Conservation (phyloP, 306 rosid genomes). For the Casuarina glauca region DNA sequence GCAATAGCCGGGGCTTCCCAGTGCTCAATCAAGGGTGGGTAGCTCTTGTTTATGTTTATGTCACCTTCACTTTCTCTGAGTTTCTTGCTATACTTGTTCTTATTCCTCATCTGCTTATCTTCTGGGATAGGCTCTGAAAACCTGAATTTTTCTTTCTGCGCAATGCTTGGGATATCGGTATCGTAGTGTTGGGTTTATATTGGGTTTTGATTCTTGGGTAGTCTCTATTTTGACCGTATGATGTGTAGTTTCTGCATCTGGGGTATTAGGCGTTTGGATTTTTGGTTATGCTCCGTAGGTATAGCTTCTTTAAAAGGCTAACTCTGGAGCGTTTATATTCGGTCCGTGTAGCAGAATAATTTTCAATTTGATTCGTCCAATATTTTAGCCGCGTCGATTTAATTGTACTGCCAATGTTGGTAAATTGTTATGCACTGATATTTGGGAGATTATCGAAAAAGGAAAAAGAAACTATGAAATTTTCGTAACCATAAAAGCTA, state of each 20-base stretch:
- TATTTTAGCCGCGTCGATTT: neutral
- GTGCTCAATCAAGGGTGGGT: constrained; percentile 56
- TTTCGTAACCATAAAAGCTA: neutral
- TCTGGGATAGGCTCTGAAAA: neutral
- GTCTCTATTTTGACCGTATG: neutral
- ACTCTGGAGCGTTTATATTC: neutral
- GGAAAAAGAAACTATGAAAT: neutral
- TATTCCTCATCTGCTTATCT: neutral
- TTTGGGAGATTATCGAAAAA: neutral
- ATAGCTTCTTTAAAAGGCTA: neutral
- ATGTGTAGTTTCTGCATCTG: neutral
- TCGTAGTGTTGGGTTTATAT: neutral
- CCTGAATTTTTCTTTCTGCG: neutral
- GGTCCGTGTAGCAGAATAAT: neutral
- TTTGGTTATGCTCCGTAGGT: neutral
- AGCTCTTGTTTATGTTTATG: constrained; percentile 9
- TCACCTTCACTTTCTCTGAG: neutral
- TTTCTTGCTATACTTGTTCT: neutral
- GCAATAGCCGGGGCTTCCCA: constrained; percentile 57
- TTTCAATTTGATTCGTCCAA: neutral
- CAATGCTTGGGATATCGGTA: neutral
- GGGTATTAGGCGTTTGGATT: neutral
- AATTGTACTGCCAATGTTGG: neutral
- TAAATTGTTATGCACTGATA: neutral
- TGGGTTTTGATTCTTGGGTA: neutral